Conservation (phyloP, 192 early-diverging fungal genomes). For the Coemansia furcata region DNA sequence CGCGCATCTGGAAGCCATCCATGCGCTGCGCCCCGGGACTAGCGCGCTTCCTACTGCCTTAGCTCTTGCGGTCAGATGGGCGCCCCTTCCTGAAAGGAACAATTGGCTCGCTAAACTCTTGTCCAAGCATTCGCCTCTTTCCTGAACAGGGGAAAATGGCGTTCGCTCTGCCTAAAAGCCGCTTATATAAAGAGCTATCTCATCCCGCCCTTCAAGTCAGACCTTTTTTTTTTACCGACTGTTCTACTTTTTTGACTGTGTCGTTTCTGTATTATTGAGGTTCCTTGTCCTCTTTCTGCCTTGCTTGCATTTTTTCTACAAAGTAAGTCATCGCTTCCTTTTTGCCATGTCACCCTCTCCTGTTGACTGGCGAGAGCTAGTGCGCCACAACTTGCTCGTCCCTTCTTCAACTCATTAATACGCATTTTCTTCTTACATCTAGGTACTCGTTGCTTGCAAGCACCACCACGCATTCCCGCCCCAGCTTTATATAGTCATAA, state of each 20-base stretch:
- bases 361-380: background rate
- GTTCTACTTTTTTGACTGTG: background rate
- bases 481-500: background rate
- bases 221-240: background rate
- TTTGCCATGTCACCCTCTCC: background rate
- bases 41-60: background rate
- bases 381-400: background rate
- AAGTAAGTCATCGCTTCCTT: background rate
- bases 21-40: background rate
- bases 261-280: constrained; percentile 1
- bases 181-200: background rate
- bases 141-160: background rate
- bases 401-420: background rate
- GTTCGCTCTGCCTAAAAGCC: background rate
- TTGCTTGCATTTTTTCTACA: constrained; percentile 9
- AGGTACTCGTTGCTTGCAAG: background rate
- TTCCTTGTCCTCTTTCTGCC: constrained; percentile 1
- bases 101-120: background rate
- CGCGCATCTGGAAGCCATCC: background rate
- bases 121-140: background rate
- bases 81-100: background rate
- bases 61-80: background rate
- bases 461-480: background rate
- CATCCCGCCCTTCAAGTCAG: background rate
- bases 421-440: background rate